These are phyloP conservation scores for Fusarium sp. DNA, from an alignment of 2,329 filamentous ascomycete species.

Conservation along the genomic window DNA sequence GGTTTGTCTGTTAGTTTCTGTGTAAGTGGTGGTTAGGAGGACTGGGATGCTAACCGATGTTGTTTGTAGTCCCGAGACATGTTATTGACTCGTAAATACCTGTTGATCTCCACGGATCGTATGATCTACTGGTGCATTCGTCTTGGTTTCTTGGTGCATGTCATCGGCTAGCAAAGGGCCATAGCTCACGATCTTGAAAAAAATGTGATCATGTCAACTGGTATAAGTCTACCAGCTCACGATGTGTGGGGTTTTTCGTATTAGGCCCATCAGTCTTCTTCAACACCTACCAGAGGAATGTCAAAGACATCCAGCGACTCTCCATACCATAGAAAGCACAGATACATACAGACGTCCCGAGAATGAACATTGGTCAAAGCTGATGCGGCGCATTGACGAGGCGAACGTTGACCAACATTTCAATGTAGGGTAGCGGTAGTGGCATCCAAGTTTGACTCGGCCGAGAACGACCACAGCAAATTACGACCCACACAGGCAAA, in stretches of 20 bases:
- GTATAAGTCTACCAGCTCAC: background rate
- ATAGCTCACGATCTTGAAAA: background rate
- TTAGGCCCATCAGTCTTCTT: background rate
- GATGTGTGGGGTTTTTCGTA: background rate
- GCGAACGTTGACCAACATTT: background rate
- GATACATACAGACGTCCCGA: background rate
- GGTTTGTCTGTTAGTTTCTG: background rate
- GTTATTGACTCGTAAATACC: background rate
- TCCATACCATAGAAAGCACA: background rate
- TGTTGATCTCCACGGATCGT: background rate
- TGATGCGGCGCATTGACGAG: conserved; percentile 4
- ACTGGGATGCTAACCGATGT: conserved; percentile 2
- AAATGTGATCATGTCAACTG: background rate
- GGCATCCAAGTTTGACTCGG: conserved; percentile 23
- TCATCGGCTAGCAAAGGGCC: background rate
- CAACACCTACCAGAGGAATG: background rate
- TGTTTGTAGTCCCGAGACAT: conserved; percentile 14
- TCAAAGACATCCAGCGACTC: background rate
- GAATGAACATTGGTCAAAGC: background rate
- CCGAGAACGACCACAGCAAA: conserved; percentile 31
- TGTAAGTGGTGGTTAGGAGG: background rate
- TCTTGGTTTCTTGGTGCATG: background rate
- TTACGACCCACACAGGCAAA: conserved; percentile 26
- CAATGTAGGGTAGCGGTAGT: conserved; percentile 33
- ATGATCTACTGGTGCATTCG: background rate